Conservation (phyloP, 148 eudicot genomes). For the Pouteria glomerata region DNA sequence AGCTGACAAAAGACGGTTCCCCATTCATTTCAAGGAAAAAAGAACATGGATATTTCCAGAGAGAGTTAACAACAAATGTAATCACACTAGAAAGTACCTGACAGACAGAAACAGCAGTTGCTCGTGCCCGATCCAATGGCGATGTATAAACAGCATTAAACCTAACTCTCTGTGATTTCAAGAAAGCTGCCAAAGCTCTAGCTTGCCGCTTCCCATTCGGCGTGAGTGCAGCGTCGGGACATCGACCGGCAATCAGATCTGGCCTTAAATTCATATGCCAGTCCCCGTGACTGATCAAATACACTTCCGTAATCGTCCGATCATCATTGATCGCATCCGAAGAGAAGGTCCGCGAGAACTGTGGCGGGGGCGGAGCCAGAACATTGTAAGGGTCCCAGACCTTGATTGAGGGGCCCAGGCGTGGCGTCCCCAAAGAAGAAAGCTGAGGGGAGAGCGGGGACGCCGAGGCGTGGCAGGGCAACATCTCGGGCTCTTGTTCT, state of each 20-base stretch:
- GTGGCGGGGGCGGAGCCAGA: slow-evolving; percentile 63
- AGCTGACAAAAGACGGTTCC: background rate
- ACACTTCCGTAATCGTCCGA: slow-evolving; percentile 55
- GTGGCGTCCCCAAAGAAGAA: slow-evolving; percentile 79
- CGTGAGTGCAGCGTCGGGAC: slow-evolving; percentile 60
- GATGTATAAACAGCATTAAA: slow-evolving; percentile 81
- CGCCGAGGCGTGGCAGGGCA: slow-evolving; percentile 96
- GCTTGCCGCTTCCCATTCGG: slow-evolving; percentile 81
- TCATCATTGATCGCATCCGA: slow-evolving; percentile 38
- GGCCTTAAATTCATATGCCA: slow-evolving; percentile 78
- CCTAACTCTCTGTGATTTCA: slow-evolving; percentile 78
- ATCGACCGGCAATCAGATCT: slow-evolving; percentile 75
- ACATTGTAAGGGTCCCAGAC: slow-evolving; percentile 99
- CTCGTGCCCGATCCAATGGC: slow-evolving; percentile 88
- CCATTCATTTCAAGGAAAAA: background rate
- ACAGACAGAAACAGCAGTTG: slow-evolving; percentile 73
- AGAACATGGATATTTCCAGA: background rate
- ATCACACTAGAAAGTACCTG: slow-evolving; percentile 40
- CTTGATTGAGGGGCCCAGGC: slow-evolving; percentile 91
- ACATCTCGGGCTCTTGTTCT: slow-evolving; percentile 95
- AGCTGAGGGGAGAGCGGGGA: slow-evolving; percentile 94
- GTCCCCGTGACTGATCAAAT: slow-evolving; percentile 74
- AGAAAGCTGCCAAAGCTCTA: slow-evolving; percentile 81
- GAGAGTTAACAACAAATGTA: background rate
- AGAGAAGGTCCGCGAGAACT: slow-evolving; percentile 44